A percentile compares a stretch with the other conserved stretches of the same genome.
These are phyloP conservation scores for Rhodamnia argentea DNA, from an alignment of 345 rosid species.

Conservation along the genomic window DNA sequence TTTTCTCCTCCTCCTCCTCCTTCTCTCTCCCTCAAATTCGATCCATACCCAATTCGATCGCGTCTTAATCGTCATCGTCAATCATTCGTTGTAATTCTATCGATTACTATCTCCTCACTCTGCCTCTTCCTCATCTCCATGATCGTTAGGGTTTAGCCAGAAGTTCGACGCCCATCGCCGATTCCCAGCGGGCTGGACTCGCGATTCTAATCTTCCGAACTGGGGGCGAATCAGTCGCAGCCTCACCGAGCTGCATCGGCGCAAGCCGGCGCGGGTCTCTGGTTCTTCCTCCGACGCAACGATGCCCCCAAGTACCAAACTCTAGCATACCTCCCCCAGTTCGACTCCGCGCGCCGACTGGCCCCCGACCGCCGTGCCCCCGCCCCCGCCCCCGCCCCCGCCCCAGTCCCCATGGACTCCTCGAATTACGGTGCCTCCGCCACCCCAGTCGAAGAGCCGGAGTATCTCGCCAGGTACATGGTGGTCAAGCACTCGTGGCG, in stretches of 20 bases:
- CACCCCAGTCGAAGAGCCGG: conserved; percentile 61
- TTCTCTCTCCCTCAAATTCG: not conserved
- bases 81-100: too few species aligned
- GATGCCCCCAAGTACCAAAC: conserved; percentile 52
- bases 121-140: not conserved
- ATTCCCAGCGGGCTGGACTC: not conserved
- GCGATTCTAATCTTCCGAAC: conserved; percentile 27
- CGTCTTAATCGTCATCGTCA: not conserved
- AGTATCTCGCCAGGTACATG: conserved; percentile 81
- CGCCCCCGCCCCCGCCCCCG: not conserved
- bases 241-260: conserved; percentile 54
- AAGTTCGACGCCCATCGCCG: not conserved
- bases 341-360: conserved; percentile 30
- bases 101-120: too few species aligned
- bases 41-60: not conserved
- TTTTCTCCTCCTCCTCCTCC: not conserved
- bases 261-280: conserved; percentile 44
- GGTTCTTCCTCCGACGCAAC: conserved; percentile 55
- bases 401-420: conserved; percentile 40
- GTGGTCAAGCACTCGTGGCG: conserved; percentile 97
- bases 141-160: not conserved
- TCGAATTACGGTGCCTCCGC: conserved; percentile 12
- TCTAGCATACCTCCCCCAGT: conserved; percentile 48
- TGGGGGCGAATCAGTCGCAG: conserved; percentile 98
- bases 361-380: not conserved